These are phyloP conservation scores for Myriosclerotinia scirpicola DNA, from an alignment of 2,329 filamentous ascomycete genomes.

Conservation along the genomic window DNA sequence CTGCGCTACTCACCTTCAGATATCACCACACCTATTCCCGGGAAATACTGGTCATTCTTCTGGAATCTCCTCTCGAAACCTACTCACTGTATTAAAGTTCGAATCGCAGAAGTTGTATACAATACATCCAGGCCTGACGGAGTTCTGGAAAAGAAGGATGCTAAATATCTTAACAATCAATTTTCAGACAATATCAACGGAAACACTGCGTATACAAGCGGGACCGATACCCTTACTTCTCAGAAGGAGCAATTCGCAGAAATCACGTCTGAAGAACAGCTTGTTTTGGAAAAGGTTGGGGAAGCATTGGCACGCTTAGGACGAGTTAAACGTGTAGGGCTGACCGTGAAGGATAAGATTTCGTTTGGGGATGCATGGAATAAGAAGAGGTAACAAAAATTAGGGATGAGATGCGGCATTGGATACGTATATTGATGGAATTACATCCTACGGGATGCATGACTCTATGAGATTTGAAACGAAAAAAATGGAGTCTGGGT, in stretches of 20 bases:
- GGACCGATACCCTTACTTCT: conserved; percentile 38
- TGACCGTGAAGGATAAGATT: conserved; percentile 80
- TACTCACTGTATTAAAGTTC: conserved; percentile 85
- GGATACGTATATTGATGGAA: neutral
- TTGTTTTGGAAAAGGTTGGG: conserved; percentile 73
- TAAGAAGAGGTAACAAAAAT: conserved; percentile 41
- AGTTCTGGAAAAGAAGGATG: conserved; percentile 36
- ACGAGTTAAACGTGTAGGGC: conserved; percentile 81
- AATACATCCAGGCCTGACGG: conserved; percentile 47
- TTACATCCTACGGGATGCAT: neutral
- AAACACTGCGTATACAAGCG: conserved; percentile 38
- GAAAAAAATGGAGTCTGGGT: neutral
- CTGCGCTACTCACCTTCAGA: conserved; percentile 86
- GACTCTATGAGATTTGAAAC: neutral
- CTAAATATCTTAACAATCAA: conserved; percentile 40
- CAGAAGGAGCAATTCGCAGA: conserved; percentile 34
- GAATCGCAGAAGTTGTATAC: conserved; percentile 75
- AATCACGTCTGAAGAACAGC: conserved; percentile 57
- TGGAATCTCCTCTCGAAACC: conserved; percentile 84
- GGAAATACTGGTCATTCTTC: conserved; percentile 69
- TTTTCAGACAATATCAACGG: conserved; percentile 34
- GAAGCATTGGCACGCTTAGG: conserved; percentile 86
- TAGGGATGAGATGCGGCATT: neutral
- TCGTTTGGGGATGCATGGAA: conserved; percentile 76
- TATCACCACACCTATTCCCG: conserved; percentile 85